Percentiles rank a stretch among this genome's conserved stretches.
phyloP scores from a whole-genome alignment of 352 stramenopile genomes.

The Blastocystis sp. region DNA sequence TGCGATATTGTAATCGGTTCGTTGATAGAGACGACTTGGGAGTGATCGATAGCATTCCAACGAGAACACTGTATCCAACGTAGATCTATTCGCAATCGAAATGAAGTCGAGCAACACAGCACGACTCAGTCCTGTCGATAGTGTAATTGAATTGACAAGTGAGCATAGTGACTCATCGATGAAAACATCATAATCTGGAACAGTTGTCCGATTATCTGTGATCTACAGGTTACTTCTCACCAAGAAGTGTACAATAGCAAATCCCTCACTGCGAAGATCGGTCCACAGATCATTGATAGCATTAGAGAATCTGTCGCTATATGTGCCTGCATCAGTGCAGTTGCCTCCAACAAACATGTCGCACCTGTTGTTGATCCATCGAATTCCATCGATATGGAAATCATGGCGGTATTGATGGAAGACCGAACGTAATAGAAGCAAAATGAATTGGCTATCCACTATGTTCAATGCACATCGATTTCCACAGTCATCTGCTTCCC shows the following conservation, averaged over 20 bases:
- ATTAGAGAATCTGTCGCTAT: background rate
- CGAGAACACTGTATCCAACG: background rate
- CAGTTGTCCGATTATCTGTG: background rate
- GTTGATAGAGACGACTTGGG: background rate
- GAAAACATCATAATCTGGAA: conserved; percentile 14
- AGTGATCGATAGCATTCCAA: conserved; percentile 25
- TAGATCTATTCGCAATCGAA: background rate
- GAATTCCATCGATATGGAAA: conserved; percentile 43
- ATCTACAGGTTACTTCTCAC: background rate
- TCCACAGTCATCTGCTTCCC: background rate
- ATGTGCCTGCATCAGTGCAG: background rate
- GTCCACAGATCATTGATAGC: background rate
- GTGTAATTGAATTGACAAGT: background rate
- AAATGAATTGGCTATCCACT: background rate
- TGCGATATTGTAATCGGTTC: conserved; percentile 38
- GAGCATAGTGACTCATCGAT: background rate
- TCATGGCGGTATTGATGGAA: conserved; percentile 22
- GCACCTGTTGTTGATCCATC: background rate
- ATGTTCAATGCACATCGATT: background rate
- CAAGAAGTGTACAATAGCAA: background rate
- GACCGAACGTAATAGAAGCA: background rate
- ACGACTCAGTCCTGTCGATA: background rate
- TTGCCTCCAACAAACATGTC: background rate
- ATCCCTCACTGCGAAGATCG: background rate
- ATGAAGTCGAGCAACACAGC: background rate